These are phyloP conservation scores for Epichloe uncinata DNA, from an alignment of 2,329 filamentous ascomycete genomes.

Conservation along the genomic window DNA sequence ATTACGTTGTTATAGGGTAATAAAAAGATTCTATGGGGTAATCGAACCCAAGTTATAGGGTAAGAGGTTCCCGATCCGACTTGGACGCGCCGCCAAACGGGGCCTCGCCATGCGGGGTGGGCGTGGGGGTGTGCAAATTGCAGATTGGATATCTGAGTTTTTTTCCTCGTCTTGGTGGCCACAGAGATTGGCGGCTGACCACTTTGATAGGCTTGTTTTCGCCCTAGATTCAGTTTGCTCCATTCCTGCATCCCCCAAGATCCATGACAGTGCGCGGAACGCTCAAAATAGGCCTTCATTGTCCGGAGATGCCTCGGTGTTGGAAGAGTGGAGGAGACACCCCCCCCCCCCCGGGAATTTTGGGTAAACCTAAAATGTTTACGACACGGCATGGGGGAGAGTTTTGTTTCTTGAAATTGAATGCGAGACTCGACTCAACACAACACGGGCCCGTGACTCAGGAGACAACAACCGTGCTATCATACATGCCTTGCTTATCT, in stretches of 20 bases:
- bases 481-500: background rate
- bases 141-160: background rate
- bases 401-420: background rate
- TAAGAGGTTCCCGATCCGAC: constrained; percentile 7
- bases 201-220: too few species aligned
- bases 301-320: constrained; percentile 3
- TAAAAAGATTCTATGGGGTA: constrained; percentile 10
- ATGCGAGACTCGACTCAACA: background rate
- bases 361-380: too few species aligned
- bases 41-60: constrained; percentile 8
- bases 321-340: background rate
- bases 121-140: background rate
- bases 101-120: too few species aligned
- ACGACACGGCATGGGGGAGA: background rate
- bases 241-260: background rate
- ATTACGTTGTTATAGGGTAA: constrained; percentile 21
- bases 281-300: too few species aligned
- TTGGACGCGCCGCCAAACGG: background rate
- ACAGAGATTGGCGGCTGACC: background rate
- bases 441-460: background rate
- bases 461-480: background rate
- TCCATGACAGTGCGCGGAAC: background rate
- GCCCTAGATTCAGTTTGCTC: too few species aligned
- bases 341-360: too few species aligned
- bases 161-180: background rate